Conservation (phyloP, 495 filamentous ascomycete species). For the Lineolata rhizophorae region DNA sequence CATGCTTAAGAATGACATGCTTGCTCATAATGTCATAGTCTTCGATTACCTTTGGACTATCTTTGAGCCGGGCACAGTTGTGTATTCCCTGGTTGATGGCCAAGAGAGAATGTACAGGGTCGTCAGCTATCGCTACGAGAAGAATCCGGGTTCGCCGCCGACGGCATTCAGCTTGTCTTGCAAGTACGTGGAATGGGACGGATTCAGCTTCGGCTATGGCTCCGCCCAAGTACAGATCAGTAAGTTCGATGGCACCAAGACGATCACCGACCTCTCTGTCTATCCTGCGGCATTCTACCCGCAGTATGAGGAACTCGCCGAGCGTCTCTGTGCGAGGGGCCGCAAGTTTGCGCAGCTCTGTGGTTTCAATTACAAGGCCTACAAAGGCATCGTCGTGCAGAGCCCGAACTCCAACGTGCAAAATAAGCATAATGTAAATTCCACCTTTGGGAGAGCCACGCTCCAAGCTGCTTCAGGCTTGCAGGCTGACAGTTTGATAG, state of each 20-base stretch:
- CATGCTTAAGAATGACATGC: slow-evolving; percentile 32
- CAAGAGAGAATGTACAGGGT: slow-evolving; percentile 22
- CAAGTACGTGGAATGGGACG: slow-evolving; percentile 36
- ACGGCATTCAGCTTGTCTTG: slow-evolving; percentile 17
- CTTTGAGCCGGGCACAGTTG: slow-evolving; percentile 25
- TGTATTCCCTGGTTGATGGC: slow-evolving; percentile 19
- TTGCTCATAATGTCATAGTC: slow-evolving; percentile 34
- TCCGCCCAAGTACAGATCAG: slow-evolving; percentile 22
- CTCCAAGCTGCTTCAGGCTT: too few species aligned
- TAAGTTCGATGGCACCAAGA: slow-evolving; percentile 30
- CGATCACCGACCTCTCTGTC: slow-evolving; percentile 30
- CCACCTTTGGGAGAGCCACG: too few species aligned
- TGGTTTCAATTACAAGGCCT: slow-evolving; percentile 39
- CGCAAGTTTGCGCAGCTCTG: slow-evolving; percentile 22
- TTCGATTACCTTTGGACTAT: slow-evolving; percentile 34
- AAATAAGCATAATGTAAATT: too few species aligned
- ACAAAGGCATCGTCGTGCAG: slow-evolving; percentile 16
- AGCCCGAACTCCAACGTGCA: slow-evolving; percentile 13
- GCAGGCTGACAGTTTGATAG: too few species aligned
- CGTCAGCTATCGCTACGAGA: slow-evolving; percentile 12
- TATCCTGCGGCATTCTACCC: slow-evolving; percentile 36
- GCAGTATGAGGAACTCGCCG: slow-evolving; percentile 19
- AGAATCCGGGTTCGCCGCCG: slow-evolving; percentile 12
- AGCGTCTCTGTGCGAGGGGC: slow-evolving; percentile 16
- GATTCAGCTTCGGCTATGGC: slow-evolving; percentile 31